phyloP scores from a whole-genome alignment of 208 protist genomes.

The Crithidia acanthocephali region DNA sequence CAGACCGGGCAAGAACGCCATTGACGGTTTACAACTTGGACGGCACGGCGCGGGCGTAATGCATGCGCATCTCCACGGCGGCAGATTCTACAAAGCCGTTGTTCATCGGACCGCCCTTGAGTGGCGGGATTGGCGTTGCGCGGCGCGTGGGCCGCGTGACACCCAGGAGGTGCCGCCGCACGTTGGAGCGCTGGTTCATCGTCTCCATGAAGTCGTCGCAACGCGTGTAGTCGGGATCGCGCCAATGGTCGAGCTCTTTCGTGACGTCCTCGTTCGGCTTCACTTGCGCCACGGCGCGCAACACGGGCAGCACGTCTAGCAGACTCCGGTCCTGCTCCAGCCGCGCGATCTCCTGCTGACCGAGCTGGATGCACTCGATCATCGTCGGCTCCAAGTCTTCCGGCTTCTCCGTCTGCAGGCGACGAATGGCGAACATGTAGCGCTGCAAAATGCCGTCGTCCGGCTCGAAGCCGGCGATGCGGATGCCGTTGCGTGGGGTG shows the following conservation, averaged over 20 bases:
- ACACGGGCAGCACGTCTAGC: conserved; percentile 74
- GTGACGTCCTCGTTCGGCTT: conserved; percentile 50
- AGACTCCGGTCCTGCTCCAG: conserved; percentile 58
- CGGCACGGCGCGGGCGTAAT: conserved; percentile 13
- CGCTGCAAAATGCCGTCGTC: conserved; percentile 51
- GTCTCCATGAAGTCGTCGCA: conserved; percentile 86
- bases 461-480: conserved; percentile 65
- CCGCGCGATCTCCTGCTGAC: conserved; percentile 46
- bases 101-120: conserved; percentile 56
- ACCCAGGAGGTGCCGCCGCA: conserved; percentile 59
- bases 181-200: conserved; percentile 66
- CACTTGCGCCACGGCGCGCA: conserved; percentile 50
- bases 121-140: conserved; percentile 50
- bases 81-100: conserved; percentile 59
- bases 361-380: conserved; percentile 36
- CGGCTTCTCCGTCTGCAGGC: conserved; percentile 28
- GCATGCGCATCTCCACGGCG: conserved; percentile 41
- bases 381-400: conserved; percentile 28
- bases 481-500: conserved; percentile 78
- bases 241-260: conserved; percentile 84
- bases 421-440: conserved; percentile 44
- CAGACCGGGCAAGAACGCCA: not conserved
- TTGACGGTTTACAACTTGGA: conserved; percentile 22
- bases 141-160: conserved; percentile 39
- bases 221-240: conserved; percentile 62